Evolutionary conservation across 306 rosid genomes (phyloP).

Genomic region (Quercus suber): DNA sequence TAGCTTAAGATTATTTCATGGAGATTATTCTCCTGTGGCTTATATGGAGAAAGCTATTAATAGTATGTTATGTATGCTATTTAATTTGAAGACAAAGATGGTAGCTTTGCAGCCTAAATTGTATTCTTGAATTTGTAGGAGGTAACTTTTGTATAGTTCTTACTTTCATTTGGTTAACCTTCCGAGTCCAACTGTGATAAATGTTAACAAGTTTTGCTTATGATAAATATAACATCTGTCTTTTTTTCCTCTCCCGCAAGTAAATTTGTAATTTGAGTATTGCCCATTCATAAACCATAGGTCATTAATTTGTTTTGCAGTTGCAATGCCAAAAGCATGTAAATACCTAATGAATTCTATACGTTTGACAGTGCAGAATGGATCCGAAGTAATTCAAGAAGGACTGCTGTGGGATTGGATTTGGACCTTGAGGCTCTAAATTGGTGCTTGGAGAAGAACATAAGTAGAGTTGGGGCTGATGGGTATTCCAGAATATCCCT

Average conservation of each 20-base stretch:
- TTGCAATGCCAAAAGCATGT: slow-evolving; percentile 3
- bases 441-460: slow-evolving; percentile 85
- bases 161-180: background rate
- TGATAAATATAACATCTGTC: background rate
- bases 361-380: slow-evolving; percentile 64
- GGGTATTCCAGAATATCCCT: slow-evolving; percentile 77
- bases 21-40: background rate
- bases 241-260: background rate
- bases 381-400: slow-evolving; percentile 74
- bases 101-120: slow-evolving; percentile 9
- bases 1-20: background rate
- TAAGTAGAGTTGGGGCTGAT: slow-evolving; percentile 61
- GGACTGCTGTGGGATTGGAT: slow-evolving; percentile 83
- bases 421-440: slow-evolving; percentile 72
- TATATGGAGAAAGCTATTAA: background rate
- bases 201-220: background rate
- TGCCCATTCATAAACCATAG: background rate
- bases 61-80: background rate
- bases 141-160: background rate
- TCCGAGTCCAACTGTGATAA: background rate
- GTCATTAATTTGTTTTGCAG: background rate
- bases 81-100: background rate
- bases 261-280: background rate
- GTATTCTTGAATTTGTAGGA: background rate
- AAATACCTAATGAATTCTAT: slow-evolving; percentile 19